These are phyloP conservation scores for Austroboletus niveus DNA, from an alignment of 1,284 basidiomycete species.

Conservation along the genomic window DNA sequence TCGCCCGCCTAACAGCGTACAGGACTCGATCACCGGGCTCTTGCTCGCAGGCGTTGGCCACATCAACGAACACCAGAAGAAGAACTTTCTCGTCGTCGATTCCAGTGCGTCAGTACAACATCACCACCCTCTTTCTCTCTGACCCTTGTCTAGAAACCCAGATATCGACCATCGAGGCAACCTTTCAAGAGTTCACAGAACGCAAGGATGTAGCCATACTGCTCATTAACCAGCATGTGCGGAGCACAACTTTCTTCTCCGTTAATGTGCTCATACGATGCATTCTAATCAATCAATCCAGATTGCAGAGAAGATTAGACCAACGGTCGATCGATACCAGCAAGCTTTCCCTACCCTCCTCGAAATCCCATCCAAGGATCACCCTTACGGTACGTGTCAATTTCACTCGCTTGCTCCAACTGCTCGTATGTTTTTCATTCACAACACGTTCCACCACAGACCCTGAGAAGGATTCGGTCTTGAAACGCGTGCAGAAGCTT, in stretches of 20 bases:
- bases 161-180: conserved; percentile 81
- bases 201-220: conserved; percentile 93
- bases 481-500: conserved; percentile 97
- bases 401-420: conserved; percentile 1
- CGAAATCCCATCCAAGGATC: conserved; percentile 96
- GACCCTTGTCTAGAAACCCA: conserved; percentile 70
- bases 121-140: conserved; percentile 4
- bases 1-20: conserved; percentile 6
- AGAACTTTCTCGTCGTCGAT: conserved; percentile 95
- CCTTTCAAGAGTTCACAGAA: conserved; percentile 91
- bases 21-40: conserved; percentile 95
- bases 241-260: conserved; percentile 27
- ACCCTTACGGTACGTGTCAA: conserved; percentile 73
- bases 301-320: conserved; percentile 96
- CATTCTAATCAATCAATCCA: conserved; percentile 35
- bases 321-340: conserved; percentile 92
- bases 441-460: conserved; percentile 50
- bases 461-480: conserved; percentile 93
- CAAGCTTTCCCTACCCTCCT: conserved; percentile 96
- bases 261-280: conserved; percentile 9
- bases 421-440: conserved; percentile 16
- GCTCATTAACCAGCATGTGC: conserved; percentile 94
- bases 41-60: conserved; percentile 91
- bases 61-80: conserved; percentile 83
- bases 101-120: conserved; percentile 51